phyloP scores from a whole-genome alignment of 176 grass and related monocot genomes.

The Carex pumila region DNA sequence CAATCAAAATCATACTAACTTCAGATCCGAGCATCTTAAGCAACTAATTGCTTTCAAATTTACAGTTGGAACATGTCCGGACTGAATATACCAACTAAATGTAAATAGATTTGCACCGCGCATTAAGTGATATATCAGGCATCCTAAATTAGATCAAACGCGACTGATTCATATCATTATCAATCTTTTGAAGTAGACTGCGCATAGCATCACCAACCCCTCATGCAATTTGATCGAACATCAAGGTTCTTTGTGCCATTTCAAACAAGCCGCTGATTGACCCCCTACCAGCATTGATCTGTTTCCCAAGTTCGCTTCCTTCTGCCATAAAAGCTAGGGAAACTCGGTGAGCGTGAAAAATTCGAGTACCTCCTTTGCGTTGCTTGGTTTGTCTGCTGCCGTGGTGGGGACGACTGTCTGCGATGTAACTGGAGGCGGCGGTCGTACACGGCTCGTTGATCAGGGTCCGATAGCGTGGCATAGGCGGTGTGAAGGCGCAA shows the following conservation, averaged over 20 bases:
- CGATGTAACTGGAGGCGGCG: background rate
- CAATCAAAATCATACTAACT: background rate
- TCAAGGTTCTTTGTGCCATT: background rate
- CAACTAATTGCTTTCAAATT: background rate
- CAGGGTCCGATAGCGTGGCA: constrained; percentile 16
- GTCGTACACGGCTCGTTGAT: constrained; percentile 23
- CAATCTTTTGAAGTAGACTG: background rate
- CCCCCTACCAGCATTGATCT: constrained; percentile 22
- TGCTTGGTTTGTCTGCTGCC: background rate
- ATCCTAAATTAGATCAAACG: background rate
- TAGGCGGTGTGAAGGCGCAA: constrained; percentile 7
- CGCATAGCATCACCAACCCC: background rate
- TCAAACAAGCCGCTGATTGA: background rate
- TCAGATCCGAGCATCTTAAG: background rate
- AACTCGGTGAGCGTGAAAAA: constrained; percentile 14
- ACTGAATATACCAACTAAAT: background rate
- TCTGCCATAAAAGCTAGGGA: background rate
- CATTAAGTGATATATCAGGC: background rate
- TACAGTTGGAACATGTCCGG: background rate
- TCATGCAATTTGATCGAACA: background rate
- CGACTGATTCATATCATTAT: background rate
- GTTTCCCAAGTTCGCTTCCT: constrained; percentile 23
- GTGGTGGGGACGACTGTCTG: background rate
- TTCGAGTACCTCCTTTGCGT: background rate
- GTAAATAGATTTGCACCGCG: background rate